Base-by-base conservation (phyloP, 129 eudicot genomes). In the Artemisia annua region DNA sequence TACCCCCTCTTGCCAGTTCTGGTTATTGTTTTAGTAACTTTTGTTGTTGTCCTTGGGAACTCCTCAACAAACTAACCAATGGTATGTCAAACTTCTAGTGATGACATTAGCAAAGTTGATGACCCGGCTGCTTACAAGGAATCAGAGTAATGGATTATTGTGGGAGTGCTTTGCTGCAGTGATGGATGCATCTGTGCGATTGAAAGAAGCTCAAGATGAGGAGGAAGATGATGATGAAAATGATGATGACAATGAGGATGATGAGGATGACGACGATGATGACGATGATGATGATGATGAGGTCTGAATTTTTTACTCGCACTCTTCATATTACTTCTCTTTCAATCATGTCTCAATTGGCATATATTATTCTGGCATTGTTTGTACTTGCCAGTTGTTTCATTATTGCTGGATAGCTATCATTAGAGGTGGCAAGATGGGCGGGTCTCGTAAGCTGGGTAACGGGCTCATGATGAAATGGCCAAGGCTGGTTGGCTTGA, bases 131-230 rank as follows among this genome's bases (percentile, higher is more conserved):
- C 65, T 80, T 51, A 69, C 44, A 51, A 69, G 78, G 81, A 78
- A 70, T 58, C 67, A 81, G 39, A 59, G 70, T 20, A 68, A 65
- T 74, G 77, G 61, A 14, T 66, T 80, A 78, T 61, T 85, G 67
- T 66, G 64, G 80, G 83, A 87, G 63, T 87, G 90, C 82, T 78
- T 86, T 77, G 77, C 74, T 78, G 86, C 92, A 24, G 35, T 87
- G 66, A 72, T 89, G 83, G 92, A 86, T 73, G 90, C 86, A 63
- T 81, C 79, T 57, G 75, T 84, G 28, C 77, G 88, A 76, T 75
- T 87, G 83, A 86, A 78, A 83, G 87, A 83, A 76, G 55, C 78
- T 54, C 83, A 84, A 67, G 84, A 73, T 70, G 86, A 80, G 77
- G 87, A 81, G 17, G 86, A 77, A 35, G 88, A 82, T 61, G 78